Evolutionary conservation across 2,329 filamentous ascomycete genomes (phyloP), one percentile per base, ranked within the genome.

Genomic region (Diplodia sapinea): DNA sequence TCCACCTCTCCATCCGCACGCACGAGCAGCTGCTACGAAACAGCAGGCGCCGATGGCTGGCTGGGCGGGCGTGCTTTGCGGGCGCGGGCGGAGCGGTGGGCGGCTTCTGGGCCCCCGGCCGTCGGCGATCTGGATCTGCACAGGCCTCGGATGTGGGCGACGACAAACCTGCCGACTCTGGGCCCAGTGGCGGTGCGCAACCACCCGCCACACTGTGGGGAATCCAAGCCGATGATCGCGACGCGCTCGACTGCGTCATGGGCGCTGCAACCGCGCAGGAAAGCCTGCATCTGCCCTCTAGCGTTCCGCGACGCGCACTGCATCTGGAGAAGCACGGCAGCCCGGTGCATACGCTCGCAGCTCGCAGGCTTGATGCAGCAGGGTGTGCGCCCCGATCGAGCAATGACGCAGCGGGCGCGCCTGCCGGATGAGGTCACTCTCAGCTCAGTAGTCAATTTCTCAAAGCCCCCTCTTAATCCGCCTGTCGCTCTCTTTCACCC

Each of bases 351-450:
- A 29, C 38, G 15, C 47, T 23, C 31, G 29, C 11, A 23, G 11
- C 31, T 23, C 17, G 33, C 20, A 40, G 33, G n/a, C 56, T 40
- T n/a, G 36, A 49, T 31, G 56, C 56, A 61, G 56, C 26, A 23
- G 49, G 56, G 56, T 29, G 56, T 26, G 38, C 40, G 20, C 56
- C 20, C 55, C 20, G 40, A 43, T 26, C 20, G 20, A 56, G 55
- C 31, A 49, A 50, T 66, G 51, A 56, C 64, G 64, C 55, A 43
- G 26, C n/a, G 36, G 20, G 29, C 31, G 38, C 11, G 62, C 52
- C 52, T 57, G 64, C 52, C 43, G 12, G 12, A 68, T 69, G 68
- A 69, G 59, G 57, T 69, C 68, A 69, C 49, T n/a, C 38, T n/a
- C 51, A 50, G 31, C 47, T 40, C 43, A 61, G 9, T 13, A 20